A percentile compares a stretch with the other conserved stretches of the same genome.
These are phyloP conservation scores for Apophysomyces ossiformis DNA, from an alignment of 371 early-diverging fungal species.

Conservation along the genomic window DNA sequence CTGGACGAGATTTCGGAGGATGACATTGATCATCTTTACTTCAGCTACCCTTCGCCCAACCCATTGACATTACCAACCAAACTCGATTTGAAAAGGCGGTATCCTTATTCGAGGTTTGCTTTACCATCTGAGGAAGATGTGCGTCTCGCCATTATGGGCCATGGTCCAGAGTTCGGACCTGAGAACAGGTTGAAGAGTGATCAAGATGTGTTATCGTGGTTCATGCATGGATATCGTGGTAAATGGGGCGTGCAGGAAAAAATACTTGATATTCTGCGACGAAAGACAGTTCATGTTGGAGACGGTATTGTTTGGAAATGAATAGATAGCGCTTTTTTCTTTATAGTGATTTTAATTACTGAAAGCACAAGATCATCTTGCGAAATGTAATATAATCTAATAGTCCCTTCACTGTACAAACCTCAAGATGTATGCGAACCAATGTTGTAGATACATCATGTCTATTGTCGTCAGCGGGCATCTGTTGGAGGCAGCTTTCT, in stretches of 20 bases:
- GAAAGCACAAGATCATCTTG: too few species aligned
- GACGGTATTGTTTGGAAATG: conserved; percentile 8
- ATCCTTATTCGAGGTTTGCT: conserved; percentile 75
- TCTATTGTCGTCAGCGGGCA: too few species aligned
- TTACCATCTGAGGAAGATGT: conserved; percentile 86
- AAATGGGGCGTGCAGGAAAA: conserved; percentile 70
- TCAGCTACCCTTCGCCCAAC: conserved; percentile 44
- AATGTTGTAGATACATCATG: too few species aligned
- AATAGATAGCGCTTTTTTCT: too few species aligned
- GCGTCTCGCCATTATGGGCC: conserved; percentile 58
- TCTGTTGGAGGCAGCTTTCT: too few species aligned
- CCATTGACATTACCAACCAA: conserved; percentile 38
- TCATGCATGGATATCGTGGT: conserved; percentile 53
- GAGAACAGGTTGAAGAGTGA: conserved; percentile 52
- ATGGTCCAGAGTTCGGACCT: conserved; percentile 59
- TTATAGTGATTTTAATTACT: too few species aligned
- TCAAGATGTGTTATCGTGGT: conserved; percentile 72
- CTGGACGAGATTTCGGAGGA: conserved; percentile 30
- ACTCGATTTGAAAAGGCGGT: conserved; percentile 48
- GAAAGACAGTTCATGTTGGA: conserved; percentile 49
- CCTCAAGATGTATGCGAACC: too few species aligned
- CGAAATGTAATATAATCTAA: too few species aligned
- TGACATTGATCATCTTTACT: conserved; percentile 66
- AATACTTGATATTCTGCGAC: conserved; percentile 63
- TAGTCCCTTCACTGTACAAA: too few species aligned